Evolutionary conservation across 345 rosid genomes (phyloP).

Genomic region (Eucalyptus curtisii): DNA sequence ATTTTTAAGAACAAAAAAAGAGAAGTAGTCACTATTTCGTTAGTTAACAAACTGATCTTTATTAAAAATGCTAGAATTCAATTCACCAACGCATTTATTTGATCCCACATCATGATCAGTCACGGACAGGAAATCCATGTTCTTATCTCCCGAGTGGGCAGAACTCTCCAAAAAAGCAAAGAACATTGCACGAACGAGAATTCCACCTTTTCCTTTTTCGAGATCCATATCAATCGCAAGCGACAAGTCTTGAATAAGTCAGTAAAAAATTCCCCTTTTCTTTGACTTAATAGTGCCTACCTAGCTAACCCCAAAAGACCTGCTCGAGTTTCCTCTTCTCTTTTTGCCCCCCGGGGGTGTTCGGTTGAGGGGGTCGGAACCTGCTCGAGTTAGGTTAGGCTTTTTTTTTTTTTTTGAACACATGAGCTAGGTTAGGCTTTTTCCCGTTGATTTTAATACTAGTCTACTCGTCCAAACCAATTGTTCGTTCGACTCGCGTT

Average conservation of each 20-base stretch:
- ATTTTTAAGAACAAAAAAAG: fast-evolving
- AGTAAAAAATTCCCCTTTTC: background rate
- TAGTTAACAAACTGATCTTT: too few species aligned
- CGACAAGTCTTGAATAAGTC: background rate
- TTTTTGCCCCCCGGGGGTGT: too few species aligned
- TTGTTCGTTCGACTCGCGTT: background rate
- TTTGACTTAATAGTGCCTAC: background rate
- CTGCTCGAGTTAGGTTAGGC: background rate
- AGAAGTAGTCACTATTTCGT: too few species aligned
- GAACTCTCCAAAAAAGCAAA: background rate
- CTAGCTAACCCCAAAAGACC: background rate
- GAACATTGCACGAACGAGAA: background rate
- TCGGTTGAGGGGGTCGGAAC: background rate
- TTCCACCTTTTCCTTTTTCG: background rate
- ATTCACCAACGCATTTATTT: background rate
- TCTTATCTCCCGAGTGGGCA: background rate
- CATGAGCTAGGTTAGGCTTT: background rate
- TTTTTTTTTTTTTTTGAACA: too few species aligned
- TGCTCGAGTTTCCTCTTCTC: background rate
- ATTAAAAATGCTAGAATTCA: too few species aligned
- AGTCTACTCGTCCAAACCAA: background rate
- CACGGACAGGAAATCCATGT: background rate
- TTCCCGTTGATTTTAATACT: background rate
- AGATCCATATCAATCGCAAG: background rate
- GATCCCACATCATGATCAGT: background rate